Conservation (phyloP, 2,329 filamentous ascomycete genomes). For the Fusarium domesticum region DNA sequence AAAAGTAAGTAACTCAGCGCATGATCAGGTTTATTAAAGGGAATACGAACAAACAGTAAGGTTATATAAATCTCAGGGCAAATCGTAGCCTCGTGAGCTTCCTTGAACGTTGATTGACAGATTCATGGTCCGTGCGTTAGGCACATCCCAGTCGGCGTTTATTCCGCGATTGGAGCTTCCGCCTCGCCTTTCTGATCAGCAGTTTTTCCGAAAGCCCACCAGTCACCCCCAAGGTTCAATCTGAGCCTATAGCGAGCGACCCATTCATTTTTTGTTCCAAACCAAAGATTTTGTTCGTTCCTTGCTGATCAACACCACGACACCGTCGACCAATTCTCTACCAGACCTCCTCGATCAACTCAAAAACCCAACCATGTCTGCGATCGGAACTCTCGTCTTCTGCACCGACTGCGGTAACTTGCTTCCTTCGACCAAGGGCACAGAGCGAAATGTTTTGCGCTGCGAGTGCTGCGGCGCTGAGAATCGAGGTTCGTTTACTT, state of each 20-base stretch:
- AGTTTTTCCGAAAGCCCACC: constrained; percentile 34
- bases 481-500: constrained; percentile 65
- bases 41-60: constrained; percentile 15
- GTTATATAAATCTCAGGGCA: constrained; percentile 20
- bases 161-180: constrained; percentile 22
- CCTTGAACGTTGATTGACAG: constrained; percentile 19
- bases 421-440: constrained; percentile 75
- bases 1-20: neutral
- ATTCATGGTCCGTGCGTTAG: constrained; percentile 18
- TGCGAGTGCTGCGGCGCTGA: constrained; percentile 85
- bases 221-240: constrained; percentile 7
- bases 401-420: constrained; percentile 92
- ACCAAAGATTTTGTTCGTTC: neutral
- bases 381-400: constrained; percentile 88
- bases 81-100: constrained; percentile 28
- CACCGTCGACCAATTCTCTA: neutral
- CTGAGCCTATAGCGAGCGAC: constrained; percentile 22
- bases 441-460: constrained; percentile 68
- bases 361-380: constrained; percentile 63
- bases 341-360: too few species aligned
- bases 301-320: neutral
- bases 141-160: constrained; percentile 24
- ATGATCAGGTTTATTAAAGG: constrained; percentile 7
- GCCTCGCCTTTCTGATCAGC: constrained; percentile 21
- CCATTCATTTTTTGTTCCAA: constrained; percentile 26